phyloP scores from a whole-genome alignment of 306 rosid genomes.

The Clitoria ternatea region DNA sequence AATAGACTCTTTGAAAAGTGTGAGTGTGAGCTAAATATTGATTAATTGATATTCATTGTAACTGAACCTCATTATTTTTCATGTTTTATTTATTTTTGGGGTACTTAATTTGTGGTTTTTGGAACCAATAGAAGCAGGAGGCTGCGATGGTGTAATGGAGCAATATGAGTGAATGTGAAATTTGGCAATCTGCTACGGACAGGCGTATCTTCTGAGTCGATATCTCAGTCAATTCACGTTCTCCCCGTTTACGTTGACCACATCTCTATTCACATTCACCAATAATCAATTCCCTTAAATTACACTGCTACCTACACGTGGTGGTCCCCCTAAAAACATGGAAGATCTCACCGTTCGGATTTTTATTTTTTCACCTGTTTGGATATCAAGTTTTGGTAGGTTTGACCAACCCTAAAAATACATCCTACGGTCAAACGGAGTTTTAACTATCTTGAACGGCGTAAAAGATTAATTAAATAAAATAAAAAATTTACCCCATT shows the following conservation, averaged over 20 bases:
- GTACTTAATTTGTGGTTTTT: neutral
- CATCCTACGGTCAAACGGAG: too few relatives aligned
- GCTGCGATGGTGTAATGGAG: neutral
- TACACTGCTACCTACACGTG: neutral
- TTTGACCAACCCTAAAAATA: too few relatives aligned
- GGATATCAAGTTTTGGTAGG: too few relatives aligned
- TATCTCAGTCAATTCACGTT: neutral
- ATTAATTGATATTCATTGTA: too few relatives aligned
- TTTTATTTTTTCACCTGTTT: too few relatives aligned
- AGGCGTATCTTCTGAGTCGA: neutral
- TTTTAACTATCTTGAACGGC: too few relatives aligned
- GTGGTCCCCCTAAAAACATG: neutral
- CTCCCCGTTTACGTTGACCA: neutral
- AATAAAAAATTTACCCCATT: too few relatives aligned
- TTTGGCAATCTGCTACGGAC: neutral
- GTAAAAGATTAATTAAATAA: too few relatives aligned
- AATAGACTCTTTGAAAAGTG: too few relatives aligned
- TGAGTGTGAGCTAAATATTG: too few relatives aligned
- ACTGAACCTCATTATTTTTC: too few relatives aligned
- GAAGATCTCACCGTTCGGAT: neutral
- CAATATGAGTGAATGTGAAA: neutral
- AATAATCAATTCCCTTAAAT: neutral
- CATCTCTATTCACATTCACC: neutral
- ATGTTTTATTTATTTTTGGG: neutral
- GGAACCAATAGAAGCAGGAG: neutral